Evolutionary conservation across 176 grass and related monocot genomes (phyloP), one percentile per base, ranked within the genome.

Genomic region (Puya raimondii): DNA sequence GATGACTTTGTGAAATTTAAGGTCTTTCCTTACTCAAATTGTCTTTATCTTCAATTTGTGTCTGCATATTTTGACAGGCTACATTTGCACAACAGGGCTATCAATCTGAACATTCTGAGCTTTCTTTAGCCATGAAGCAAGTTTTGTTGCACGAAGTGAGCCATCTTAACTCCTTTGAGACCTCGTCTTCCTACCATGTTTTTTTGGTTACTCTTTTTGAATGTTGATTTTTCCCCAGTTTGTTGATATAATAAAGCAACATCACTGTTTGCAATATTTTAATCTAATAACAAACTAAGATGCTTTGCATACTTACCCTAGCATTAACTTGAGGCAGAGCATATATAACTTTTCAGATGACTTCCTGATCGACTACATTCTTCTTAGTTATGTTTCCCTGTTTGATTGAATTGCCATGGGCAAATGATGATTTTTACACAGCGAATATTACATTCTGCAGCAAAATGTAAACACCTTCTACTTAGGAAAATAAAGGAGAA

Each of bases 131-230:
- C 51, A 77, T 89, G 81, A 92, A 90, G 78, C 89, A 96, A 54
- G 83, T 92, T 63, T 81, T 96, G 61, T 71, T 92, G 81, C 89
- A 96, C 63, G 89, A 96, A 86, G 89, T 92, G 16, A 74, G 75
- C 47, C 14, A 12, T 59, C 70, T 65, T 79, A 70, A 33, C 67
- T 71, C 51, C 29, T 66, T 73, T 12, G 13, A 26, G 27, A 52
- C 12, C 9, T 47, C 11, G 8, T 72, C 27, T 50, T 64, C 47
- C 5, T 59, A 23, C 33, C 33, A 42, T 42, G 33, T 42, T 42
- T 42, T 42, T 42, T 42, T 42, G 33, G 33, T 42, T 42, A 7
- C 22, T 50, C 10, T 18, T 12, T 58, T 56, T 3, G 12, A 1
- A 56, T 72, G 29, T 69, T 10, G 0, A 50, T 42, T 42, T 42